These are phyloP conservation scores for Kickxella alabastrina DNA, from an alignment of 192 early-diverging fungal species.

Conservation along the genomic window DNA sequence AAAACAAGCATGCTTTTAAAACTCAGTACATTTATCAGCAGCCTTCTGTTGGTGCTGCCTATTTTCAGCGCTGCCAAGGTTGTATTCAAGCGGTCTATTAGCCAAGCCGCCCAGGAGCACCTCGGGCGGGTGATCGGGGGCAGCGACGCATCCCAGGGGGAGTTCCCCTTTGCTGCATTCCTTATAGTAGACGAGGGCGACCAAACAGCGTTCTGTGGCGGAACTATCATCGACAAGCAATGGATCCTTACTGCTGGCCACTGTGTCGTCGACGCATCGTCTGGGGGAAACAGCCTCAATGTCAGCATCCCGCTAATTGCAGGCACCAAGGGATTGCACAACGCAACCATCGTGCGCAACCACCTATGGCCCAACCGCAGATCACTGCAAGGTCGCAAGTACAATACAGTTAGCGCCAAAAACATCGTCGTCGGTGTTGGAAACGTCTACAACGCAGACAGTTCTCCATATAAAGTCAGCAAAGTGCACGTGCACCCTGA, in stretches of 20 bases:
- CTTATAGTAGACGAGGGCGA: slow-evolving; percentile 40
- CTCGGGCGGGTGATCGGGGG: slow-evolving; percentile 49
- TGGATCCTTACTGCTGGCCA: slow-evolving; percentile 54
- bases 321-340: no score
- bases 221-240: slow-evolving; percentile 31
- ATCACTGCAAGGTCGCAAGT: slow-evolving; percentile 2
- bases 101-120: slow-evolving; percentile 3
- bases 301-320: slow-evolving; percentile 16
- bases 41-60: not conserved
- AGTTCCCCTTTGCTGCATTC: slow-evolving; percentile 45
- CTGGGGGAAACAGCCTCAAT: slow-evolving; percentile 17
- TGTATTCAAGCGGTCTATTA: slow-evolving; percentile 7
- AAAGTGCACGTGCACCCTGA: slow-evolving; percentile 34
- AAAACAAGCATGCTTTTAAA: no score
- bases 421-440: slow-evolving; percentile 38
- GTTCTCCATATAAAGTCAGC: slow-evolving; percentile 11
- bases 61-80: slow-evolving; percentile 3
- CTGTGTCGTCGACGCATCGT: slow-evolving; percentile 36
- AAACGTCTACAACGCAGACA: slow-evolving; percentile 10
- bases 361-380: not conserved
- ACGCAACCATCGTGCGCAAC: not conserved
- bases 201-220: slow-evolving; percentile 42
- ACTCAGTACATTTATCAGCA: no score
- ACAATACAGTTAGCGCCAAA: slow-evolving; percentile 12
- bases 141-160: slow-evolving; percentile 13